Conservation (phyloP, 176 grass and related monocot genomes). For the Raddia distichophylla region DNA sequence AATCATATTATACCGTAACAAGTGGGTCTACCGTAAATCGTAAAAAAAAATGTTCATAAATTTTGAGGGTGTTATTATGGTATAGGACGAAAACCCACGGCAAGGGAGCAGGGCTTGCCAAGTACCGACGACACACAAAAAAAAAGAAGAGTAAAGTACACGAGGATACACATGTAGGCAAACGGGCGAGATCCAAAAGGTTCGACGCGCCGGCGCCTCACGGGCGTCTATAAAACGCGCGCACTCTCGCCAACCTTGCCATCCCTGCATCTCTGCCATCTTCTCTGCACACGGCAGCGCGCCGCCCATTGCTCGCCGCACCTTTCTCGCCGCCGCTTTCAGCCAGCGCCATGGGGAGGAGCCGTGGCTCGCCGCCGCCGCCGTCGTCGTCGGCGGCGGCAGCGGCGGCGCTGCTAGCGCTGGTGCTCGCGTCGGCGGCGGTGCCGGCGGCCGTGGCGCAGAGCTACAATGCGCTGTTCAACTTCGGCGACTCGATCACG, state of each 20-base stretch:
- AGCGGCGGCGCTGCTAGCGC: background rate
- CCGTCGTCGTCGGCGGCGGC: background rate
- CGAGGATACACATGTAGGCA: background rate
- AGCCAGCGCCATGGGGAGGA: slow-evolving; percentile 9
- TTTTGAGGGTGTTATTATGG: too few species aligned
- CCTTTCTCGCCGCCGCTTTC: too few species aligned
- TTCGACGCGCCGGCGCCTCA: background rate
- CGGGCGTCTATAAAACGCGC: slow-evolving; percentile 43
- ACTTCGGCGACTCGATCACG: slow-evolving; percentile 79
- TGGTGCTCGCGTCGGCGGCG: slow-evolving; percentile 2
- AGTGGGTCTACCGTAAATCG: too few species aligned
- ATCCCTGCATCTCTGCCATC: slow-evolving; percentile 3
- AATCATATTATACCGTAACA: too few species aligned
- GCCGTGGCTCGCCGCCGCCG: background rate
- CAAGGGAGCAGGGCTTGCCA: background rate
- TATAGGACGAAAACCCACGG: too few species aligned
- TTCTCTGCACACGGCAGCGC: slow-evolving; percentile 3
- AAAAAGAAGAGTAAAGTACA: background rate
- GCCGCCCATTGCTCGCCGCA: background rate
- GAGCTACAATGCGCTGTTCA: slow-evolving; percentile 73
- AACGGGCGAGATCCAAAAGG: slow-evolving; percentile 27
- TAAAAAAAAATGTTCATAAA: too few species aligned
- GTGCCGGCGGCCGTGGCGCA: slow-evolving; percentile 23
- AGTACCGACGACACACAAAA: background rate
- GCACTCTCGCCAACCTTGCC: background rate